Percentiles rank a stretch among this genome's conserved stretches.
phyloP scores from a whole-genome alignment of 2,329 filamentous ascomycete species.

The Microcyclosporella mali region DNA sequence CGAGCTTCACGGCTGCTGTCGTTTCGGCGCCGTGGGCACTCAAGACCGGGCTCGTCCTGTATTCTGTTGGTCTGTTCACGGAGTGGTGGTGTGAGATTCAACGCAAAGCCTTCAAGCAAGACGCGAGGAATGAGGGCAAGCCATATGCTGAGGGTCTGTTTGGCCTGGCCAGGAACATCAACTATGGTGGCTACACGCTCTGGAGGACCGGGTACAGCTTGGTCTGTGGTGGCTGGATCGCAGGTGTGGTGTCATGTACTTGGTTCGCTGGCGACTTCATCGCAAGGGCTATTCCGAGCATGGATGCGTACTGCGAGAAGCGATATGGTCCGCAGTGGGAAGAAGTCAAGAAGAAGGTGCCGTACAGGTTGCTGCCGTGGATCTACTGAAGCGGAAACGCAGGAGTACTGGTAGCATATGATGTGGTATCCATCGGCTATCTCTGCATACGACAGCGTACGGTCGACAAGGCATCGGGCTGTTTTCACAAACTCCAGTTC shows the following conservation, averaged over 20 bases:
- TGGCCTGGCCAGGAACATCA: constrained; percentile 22
- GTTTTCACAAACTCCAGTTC: too few species aligned
- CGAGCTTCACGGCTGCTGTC: constrained; percentile 8
- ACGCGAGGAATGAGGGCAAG: constrained; percentile 22
- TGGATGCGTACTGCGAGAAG: constrained; percentile 25
- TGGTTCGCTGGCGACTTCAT: constrained; percentile 22
- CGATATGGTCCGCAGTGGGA: constrained; percentile 24
- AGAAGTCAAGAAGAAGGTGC: constrained; percentile 20
- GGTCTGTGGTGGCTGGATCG: constrained; percentile 20
- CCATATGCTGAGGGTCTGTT: constrained; percentile 22
- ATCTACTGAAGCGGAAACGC: constrained; percentile 21
- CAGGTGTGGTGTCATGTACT: constrained; percentile 10
- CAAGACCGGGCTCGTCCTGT: constrained; percentile 14
- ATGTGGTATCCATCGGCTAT: background rate
- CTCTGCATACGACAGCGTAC: too few species aligned
- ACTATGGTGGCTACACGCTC: constrained; percentile 25
- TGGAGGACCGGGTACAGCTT: constrained; percentile 22
- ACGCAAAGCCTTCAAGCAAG: constrained; percentile 21
- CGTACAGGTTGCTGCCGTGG: constrained; percentile 22
- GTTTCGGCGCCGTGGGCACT: constrained; percentile 7
- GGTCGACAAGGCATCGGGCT: too few species aligned
- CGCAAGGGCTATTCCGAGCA: constrained; percentile 20
- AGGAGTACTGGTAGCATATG: too few species aligned
- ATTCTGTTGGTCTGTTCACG: constrained; percentile 16
- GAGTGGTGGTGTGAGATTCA: constrained; percentile 26